phyloP scores from a whole-genome alignment of 2,329 filamentous ascomycete genomes.

The Keithomyces neogunnii region DNA sequence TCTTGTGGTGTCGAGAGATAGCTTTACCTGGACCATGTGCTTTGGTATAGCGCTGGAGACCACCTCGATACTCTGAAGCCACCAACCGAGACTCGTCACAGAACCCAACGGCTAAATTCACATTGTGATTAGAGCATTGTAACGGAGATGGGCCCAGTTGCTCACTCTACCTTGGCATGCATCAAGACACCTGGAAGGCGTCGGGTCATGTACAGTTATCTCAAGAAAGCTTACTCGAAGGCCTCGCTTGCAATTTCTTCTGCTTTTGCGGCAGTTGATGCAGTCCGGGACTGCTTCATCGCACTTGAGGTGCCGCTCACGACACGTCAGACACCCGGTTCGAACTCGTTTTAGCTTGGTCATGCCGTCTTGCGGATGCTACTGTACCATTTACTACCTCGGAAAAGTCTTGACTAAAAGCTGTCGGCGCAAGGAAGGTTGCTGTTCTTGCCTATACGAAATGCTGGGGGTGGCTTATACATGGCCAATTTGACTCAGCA shows the following conservation, averaged over 20 bases:
- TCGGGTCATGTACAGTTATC: constrained; percentile 62
- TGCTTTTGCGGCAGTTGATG: constrained; percentile 83
- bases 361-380: not conserved
- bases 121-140: constrained; percentile 7
- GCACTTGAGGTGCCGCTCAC: constrained; percentile 84
- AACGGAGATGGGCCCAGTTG: not conserved
- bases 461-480: not conserved
- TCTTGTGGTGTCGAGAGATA: no score
- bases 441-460: not conserved
- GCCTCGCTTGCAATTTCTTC: constrained; percentile 75
- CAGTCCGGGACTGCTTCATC: constrained; percentile 61
- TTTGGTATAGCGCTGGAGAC: constrained; percentile 51
- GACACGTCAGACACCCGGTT: constrained; percentile 84
- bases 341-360: constrained; percentile 64
- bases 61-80: constrained; percentile 82
- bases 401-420: not conserved
- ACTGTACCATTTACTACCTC: not conserved
- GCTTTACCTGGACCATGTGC: not conserved
- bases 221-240: constrained; percentile 89
- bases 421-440: no score
- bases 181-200: constrained; percentile 29
- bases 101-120: constrained; percentile 52
- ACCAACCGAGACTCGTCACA: constrained; percentile 84
- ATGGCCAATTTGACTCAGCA: not conserved
- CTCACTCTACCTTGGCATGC: constrained; percentile 15